Evolutionary conservation across 1,284 basidiomycete genomes (phyloP), one percentile per base, ranked within the genome.

Genomic region (Apiotrichum siamense): DNA sequence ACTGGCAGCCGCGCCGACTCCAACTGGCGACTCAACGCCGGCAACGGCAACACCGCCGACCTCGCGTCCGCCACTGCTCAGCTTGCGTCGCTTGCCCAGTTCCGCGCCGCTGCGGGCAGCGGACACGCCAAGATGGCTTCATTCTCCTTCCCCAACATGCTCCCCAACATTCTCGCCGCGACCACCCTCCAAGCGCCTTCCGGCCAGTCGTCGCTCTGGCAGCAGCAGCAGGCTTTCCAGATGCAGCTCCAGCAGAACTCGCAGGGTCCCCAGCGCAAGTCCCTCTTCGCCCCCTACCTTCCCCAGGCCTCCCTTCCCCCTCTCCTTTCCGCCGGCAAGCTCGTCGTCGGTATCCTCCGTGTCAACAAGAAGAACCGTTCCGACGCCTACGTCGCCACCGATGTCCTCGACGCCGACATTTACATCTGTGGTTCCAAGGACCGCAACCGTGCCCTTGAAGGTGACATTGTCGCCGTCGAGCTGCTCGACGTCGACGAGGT

Each of bases 341-440:
- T 99, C 42, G 96, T 99, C 53, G 93, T 98, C 51, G 96, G 96
- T 58, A 90, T 97, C 47, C 77, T 99, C 47, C 86, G 96, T 45
- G 93, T 99, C 65, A 98, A 99, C 79, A 98, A 99, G 78, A 87
- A 96, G 66, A 97, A 97, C 73, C 83, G 96, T 50, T 97, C 94
- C 23, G 96, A 99, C 73, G 96, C 96, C 6, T 99, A 97, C 72
- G 94, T 99, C 54, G 87, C 94, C n/a, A 98, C 94, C 23, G 96
- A 98, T 72, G 93, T 97, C 26, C 78, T 99, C 49, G 96, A 98
- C 67, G 90, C 92, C 54, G 96, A 99, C 72, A 98, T 99, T 71
- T 99, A 97, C 70, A 93, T 94, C 48, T 94, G 91, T 66, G 94
- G 94, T 29, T 97, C 93, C 44, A 97, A 97, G 72, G 96, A 99